Evolutionary conservation across 1,284 basidiomycete genomes (phyloP).

Genomic region (Cryptococcus floricola): DNA sequence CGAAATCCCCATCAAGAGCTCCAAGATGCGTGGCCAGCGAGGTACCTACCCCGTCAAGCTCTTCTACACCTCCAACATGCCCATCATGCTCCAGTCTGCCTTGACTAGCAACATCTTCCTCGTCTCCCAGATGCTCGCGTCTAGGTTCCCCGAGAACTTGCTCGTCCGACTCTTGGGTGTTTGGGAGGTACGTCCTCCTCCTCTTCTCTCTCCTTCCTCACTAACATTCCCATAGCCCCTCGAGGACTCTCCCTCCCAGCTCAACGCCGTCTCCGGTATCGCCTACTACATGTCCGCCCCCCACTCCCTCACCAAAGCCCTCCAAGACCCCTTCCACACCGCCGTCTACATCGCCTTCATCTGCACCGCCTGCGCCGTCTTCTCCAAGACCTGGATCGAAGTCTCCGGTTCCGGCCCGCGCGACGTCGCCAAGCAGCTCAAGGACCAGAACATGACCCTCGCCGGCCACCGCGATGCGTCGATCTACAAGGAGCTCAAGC

Average conservation of each 20-base stretch:
- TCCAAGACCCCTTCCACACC: constrained; percentile 92
- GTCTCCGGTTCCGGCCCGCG: constrained; percentile 92
- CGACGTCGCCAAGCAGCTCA: constrained; percentile 96
- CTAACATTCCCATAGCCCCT: constrained; percentile 59
- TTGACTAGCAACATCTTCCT: constrained; percentile 94
- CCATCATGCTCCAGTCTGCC: constrained; percentile 97
- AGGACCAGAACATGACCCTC: constrained; percentile 99
- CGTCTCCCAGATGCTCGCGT: constrained; percentile 90
- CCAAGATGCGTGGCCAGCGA: constrained; percentile 90
- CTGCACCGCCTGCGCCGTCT: constrained; percentile 88
- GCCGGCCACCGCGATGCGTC: constrained; percentile 93
- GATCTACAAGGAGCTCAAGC: constrained; percentile 99
- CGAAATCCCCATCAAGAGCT: constrained; percentile 97
- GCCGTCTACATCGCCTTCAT: constrained; percentile 89
- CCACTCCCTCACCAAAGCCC: constrained; percentile 78
- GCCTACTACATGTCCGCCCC: constrained; percentile 98
- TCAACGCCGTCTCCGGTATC: constrained; percentile 85
- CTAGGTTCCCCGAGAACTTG: constrained; percentile 86
- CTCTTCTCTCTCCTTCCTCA: constrained; percentile 1
- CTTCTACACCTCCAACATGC: constrained; percentile 99
- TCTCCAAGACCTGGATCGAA: constrained; percentile 99
- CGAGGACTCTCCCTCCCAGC: constrained; percentile 81
- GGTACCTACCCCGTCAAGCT: constrained; percentile 96
- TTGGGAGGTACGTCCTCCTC: constrained; percentile 73
- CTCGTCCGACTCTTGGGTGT: constrained; percentile 86